Percentiles rank a stretch among this genome's conserved stretches.
Evolutionary conservation across 2,329 filamentous ascomycete genomes (phyloP).

Genomic region (Scytalidium lignicola): DNA sequence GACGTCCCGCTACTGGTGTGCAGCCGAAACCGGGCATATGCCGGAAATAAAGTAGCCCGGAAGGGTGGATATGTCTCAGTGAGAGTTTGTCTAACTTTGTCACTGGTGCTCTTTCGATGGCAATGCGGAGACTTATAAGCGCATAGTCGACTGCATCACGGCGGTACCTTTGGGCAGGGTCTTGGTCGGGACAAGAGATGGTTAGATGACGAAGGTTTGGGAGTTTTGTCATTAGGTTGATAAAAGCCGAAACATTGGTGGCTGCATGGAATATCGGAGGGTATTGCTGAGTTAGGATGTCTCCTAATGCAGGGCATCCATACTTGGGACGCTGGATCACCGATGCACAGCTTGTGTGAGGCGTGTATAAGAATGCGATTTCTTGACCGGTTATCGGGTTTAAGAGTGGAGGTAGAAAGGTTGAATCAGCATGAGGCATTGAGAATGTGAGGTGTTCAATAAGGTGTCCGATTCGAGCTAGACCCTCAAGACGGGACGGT

Average conservation of each 20-base stretch:
- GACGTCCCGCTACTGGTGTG: conserved; percentile 62
- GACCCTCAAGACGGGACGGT: conserved; percentile 64
- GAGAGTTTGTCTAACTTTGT: conserved; percentile 63
- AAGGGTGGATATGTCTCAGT: conserved; percentile 68
- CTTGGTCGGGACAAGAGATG: conserved; percentile 70
- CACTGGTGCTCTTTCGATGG: conserved; percentile 69
- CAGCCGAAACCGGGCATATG: conserved; percentile 70
- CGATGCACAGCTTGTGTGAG: conserved; percentile 61
- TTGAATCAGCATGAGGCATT: conserved; percentile 70
- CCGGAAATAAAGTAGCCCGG: conserved; percentile 71
- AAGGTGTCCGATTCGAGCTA: conserved; percentile 72
- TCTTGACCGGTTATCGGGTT: conserved; percentile 73
- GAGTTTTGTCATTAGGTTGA: conserved; percentile 65
- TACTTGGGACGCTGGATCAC: conserved; percentile 67
- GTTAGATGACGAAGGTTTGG: conserved; percentile 68
- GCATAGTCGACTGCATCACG: conserved; percentile 81
- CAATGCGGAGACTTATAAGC: conserved; percentile 79
- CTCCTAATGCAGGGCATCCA: conserved; percentile 70
- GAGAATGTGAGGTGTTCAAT: conserved; percentile 74
- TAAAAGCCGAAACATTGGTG: conserved; percentile 81
- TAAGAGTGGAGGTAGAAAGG: conserved; percentile 78
- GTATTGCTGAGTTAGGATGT: conserved; percentile 80
- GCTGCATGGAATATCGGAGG: conserved; percentile 85
- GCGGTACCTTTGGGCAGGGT: conserved; percentile 63
- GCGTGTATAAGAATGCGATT: conserved; percentile 75